These are phyloP conservation scores for Sporobolomyces roseus DNA, from an alignment of 768 basidiomycete species.

Conservation along the genomic window DNA sequence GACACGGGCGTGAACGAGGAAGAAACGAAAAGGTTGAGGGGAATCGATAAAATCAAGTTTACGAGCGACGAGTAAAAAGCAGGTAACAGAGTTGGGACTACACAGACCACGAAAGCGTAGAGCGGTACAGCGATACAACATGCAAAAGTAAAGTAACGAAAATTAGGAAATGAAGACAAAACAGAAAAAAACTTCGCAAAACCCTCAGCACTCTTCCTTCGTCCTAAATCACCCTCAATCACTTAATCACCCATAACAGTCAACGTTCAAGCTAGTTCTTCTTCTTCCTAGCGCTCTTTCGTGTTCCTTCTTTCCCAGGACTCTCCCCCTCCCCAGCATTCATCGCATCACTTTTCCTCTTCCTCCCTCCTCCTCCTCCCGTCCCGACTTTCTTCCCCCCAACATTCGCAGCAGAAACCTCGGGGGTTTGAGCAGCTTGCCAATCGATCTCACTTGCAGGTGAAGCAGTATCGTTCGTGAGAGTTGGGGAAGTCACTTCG, in stretches of 20 bases:
- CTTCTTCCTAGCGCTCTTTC: constrained; percentile 24
- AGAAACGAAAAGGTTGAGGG: no score
- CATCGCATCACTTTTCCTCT: constrained; percentile 37
- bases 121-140: no score
- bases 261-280: neutral
- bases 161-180: neutral
- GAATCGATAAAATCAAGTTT: no score
- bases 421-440: neutral
- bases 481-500: constrained; percentile 22
- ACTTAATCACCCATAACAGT: no score
- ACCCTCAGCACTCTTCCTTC: no score
- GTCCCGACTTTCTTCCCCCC: neutral
- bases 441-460: constrained; percentile 3
- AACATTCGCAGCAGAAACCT: neutral
- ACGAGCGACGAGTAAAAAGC: no score
- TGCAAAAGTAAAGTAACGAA: neutral
- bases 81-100: no score
- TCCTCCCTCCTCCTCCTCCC: constrained; percentile 12
- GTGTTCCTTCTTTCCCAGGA: constrained; percentile 12
- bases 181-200: neutral
- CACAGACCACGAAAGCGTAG: no score
- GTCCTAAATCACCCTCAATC: neutral
- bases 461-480: neutral
- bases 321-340: neutral
- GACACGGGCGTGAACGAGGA: no score